A percentile compares a stretch with the other conserved stretches of the same genome.
Conservation (phyloP, 371 early-diverging fungal species). For the Lichtheimia ramosa region DNA sequence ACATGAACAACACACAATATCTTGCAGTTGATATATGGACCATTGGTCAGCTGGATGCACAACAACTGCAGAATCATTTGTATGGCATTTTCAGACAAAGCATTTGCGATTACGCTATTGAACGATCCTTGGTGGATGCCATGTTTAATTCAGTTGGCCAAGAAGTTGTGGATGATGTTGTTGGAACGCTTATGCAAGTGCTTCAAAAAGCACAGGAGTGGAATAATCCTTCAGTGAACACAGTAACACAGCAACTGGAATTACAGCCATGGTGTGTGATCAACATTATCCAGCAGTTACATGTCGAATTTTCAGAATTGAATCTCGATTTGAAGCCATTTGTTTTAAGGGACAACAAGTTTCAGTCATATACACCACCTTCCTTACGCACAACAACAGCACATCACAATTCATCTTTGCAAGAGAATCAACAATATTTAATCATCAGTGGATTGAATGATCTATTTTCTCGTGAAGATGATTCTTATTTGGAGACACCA, state of each 20-base stretch:
- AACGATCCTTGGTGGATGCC: conserved; percentile 37
- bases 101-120: conserved; percentile 71
- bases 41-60: conserved; percentile 59
- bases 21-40: conserved; percentile 73
- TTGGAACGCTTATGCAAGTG: conserved; percentile 12
- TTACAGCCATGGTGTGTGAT: conserved; percentile 45
- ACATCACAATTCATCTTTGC: neutral
- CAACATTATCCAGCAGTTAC: conserved; percentile 32
- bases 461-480: conserved; percentile 15
- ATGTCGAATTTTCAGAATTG: conserved; percentile 27
- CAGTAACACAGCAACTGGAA: conserved; percentile 22
- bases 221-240: conserved; percentile 58
- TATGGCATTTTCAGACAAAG: conserved; percentile 57
- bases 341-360: conserved; percentile 18
- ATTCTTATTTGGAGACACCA: neutral
- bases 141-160: neutral
- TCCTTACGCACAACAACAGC: neutral
- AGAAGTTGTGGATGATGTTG: neutral
- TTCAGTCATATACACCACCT: neutral
- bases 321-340: conserved; percentile 26
- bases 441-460: conserved; percentile 60
- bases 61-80: conserved; percentile 52
- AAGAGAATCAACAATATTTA: conserved; percentile 36
- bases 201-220: conserved; percentile 48
- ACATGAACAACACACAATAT: neutral